Percentiles rank a stretch among this genome's conserved stretches.
Evolutionary conservation across 768 basidiomycete genomes (phyloP).

Genomic region (Suillus variegatus): DNA sequence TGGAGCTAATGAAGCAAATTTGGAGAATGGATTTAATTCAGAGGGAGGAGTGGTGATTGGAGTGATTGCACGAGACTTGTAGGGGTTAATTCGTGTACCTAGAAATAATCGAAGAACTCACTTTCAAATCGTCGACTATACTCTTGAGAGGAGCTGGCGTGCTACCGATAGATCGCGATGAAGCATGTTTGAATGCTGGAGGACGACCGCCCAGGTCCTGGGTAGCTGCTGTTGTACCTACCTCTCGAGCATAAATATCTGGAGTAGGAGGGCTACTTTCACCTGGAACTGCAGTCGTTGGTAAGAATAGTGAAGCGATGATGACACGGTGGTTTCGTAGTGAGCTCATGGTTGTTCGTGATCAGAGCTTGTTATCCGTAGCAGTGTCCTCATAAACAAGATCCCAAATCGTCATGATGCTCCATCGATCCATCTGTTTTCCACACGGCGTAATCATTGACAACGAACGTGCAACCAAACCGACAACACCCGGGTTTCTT

Average conservation of each 20-base stretch:
- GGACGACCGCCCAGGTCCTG: constrained; percentile 14
- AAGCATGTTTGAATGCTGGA: constrained; percentile 21
- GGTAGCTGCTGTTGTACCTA: constrained; percentile 9
- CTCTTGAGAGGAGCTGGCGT: constrained; percentile 50
- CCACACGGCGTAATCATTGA: background rate
- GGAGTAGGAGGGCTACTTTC: constrained; percentile 55
- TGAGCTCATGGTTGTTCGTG: constrained; percentile 54
- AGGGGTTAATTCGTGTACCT: background rate
- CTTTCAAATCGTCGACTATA: constrained; percentile 82
- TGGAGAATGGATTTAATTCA: constrained; percentile 61
- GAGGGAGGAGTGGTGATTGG: constrained; percentile 43
- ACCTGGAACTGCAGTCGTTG: constrained; percentile 66
- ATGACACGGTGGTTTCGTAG: constrained; percentile 73
- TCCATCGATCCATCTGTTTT: background rate
- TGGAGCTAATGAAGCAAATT: constrained; percentile 31
- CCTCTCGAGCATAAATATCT: constrained; percentile 29
- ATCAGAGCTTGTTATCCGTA: background rate
- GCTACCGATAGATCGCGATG: constrained; percentile 21
- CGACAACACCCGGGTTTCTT: background rate
- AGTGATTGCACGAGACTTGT: constrained; percentile 40
- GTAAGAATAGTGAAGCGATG: constrained; percentile 85
- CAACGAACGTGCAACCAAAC: background rate
- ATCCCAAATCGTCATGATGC: constrained; percentile 1
- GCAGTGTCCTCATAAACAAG: background rate
- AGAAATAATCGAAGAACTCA: constrained; percentile 22